Evolutionary conservation across 192 early-diverging fungal genomes (phyloP).

Genomic region (Coemansia sp.): DNA sequence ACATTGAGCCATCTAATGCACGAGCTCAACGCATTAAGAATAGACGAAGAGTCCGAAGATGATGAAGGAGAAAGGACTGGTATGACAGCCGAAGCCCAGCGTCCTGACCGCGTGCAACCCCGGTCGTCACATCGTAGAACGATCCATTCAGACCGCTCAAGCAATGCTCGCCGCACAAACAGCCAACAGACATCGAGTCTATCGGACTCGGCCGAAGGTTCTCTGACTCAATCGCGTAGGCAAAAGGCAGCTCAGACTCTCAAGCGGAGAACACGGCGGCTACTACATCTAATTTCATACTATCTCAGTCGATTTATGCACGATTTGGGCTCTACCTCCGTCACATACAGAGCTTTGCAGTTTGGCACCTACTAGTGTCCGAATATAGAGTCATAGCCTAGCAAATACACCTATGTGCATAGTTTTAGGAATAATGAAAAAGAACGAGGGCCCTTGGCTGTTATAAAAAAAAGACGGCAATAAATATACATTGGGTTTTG

Average conservation of each 20-base stretch:
- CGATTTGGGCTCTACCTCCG: constrained; percentile 15
- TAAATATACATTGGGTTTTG: constrained; percentile 6
- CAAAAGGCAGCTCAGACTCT: constrained; percentile 3
- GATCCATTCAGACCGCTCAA: neutral
- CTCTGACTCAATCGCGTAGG: constrained; percentile 17
- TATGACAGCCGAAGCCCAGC: constrained; percentile 7
- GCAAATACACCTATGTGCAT: neutral
- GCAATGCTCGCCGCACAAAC: neutral
- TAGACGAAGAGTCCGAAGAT: constrained; percentile 31
- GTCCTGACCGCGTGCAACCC: neutral
- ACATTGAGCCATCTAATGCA: constrained; percentile 28
- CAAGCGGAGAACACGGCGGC: constrained; percentile 16
- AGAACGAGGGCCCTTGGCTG: neutral
- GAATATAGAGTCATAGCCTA: neutral
- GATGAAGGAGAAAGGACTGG: constrained; percentile 8
- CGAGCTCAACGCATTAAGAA: constrained; percentile 33
- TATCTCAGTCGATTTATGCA: constrained; percentile 17
- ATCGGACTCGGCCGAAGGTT: neutral
- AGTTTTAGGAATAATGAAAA: neutral
- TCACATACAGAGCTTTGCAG: constrained; percentile 29
- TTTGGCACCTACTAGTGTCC: constrained; percentile 19
- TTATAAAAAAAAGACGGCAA: neutral
- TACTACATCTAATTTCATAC: constrained; percentile 30
- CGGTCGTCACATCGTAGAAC: constrained; percentile 6
- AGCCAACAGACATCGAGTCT: constrained; percentile 4